These are phyloP conservation scores for Xerocomellus intermedius DNA, from an alignment of 768 basidiomycete genomes.

Conservation along the genomic window DNA sequence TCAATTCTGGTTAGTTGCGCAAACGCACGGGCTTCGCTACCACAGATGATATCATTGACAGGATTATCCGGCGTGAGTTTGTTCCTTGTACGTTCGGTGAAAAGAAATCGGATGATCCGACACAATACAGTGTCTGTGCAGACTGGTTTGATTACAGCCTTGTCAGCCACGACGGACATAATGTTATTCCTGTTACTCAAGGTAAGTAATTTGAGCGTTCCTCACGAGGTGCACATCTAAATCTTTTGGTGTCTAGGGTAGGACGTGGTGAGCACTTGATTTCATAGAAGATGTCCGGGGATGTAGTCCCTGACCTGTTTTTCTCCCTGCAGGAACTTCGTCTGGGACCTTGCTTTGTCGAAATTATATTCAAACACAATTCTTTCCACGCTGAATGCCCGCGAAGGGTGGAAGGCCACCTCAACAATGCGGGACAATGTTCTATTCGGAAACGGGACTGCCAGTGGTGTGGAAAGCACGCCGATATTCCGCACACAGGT, in stretches of 20 bases:
- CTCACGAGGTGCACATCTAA: neutral
- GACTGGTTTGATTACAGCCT: slow-evolving; percentile 20
- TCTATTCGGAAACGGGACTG: neutral
- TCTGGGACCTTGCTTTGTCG: slow-evolving; percentile 26
- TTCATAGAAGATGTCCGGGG: neutral
- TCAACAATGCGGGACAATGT: neutral
- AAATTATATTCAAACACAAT: slow-evolving; percentile 27
- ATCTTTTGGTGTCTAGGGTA: neutral
- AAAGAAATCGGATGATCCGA: neutral
- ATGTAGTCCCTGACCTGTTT: neutral
- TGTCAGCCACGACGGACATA: slow-evolving; percentile 17
- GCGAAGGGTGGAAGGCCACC: slow-evolving; percentile 20
- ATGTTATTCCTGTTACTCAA: slow-evolving; percentile 13
- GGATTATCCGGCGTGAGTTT: slow-evolving; percentile 39
- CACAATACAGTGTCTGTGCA: slow-evolving; percentile 26
- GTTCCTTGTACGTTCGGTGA: neutral
- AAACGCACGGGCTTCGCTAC: slow-evolving; percentile 42
- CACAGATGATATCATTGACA: slow-evolving; percentile 39
- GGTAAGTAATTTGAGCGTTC: slow-evolving; percentile 7
- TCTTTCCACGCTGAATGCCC: slow-evolving; percentile 23
- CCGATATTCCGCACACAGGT: slow-evolving; percentile 3
- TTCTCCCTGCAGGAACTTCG: slow-evolving; percentile 10
- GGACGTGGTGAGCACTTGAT: slow-evolving; percentile 1
- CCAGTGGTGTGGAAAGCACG: neutral
- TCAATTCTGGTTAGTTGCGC: slow-evolving; percentile 27